Percentiles rank a stretch among this genome's conserved stretches.
Conservation (phyloP, 2,329 filamentous ascomycete species). For the Colletotrichum liriopes region DNA sequence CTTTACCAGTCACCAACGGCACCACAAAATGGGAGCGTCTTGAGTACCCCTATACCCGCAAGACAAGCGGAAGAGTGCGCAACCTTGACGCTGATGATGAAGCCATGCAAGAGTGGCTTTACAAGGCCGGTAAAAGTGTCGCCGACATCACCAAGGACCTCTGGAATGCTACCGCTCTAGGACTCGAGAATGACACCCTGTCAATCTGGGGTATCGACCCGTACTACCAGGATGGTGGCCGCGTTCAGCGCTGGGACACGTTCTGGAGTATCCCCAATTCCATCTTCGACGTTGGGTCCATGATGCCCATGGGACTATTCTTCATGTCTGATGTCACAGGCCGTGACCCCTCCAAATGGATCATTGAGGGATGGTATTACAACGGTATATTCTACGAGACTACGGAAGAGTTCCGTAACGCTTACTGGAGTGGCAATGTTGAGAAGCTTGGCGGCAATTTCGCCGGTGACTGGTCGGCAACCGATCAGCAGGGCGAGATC, state of each 20-base stretch:
- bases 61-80: conserved; percentile 54
- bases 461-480: conserved; percentile 63
- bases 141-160: conserved; percentile 61
- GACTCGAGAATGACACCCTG: conserved; percentile 59
- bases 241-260: conserved; percentile 63
- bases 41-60: conserved; percentile 59
- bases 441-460: conserved; percentile 63
- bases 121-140: conserved; percentile 49
- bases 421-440: conserved; percentile 60
- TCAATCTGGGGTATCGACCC: conserved; percentile 60
- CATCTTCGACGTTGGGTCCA: conserved; percentile 58
- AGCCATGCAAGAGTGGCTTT: conserved; percentile 52
- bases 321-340: conserved; percentile 65
- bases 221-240: conserved; percentile 58
- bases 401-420: conserved; percentile 62
- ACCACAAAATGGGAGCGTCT: conserved; percentile 57
- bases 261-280: conserved; percentile 58
- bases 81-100: conserved; percentile 57
- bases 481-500: conserved; percentile 57
- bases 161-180: conserved; percentile 55
- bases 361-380: conserved; percentile 67
- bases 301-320: conserved; percentile 63
- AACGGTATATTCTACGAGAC: conserved; percentile 67
- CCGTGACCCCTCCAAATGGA: conserved; percentile 66
- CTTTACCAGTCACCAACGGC: conserved; percentile 60